Evolutionary conservation across 257 asterid genomes (phyloP).

Genomic region (Forsythia suspensa): DNA sequence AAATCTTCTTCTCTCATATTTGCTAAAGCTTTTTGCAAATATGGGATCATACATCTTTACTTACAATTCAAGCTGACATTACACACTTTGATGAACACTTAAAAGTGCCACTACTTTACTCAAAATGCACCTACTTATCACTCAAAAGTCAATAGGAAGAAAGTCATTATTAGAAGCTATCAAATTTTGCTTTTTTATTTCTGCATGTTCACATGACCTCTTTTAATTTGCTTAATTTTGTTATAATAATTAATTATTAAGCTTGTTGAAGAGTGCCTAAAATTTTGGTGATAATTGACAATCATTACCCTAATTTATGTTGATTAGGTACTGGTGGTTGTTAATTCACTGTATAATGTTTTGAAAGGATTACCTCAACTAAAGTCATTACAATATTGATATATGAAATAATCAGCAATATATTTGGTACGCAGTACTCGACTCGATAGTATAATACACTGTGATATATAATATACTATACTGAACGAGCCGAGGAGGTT

Average conservation of each 20-base stretch:
- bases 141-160: conserved; percentile 19
- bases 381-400: conserved; percentile 24
- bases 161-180: conserved; percentile 19
- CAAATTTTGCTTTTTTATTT: conserved; percentile 9
- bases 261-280: not conserved
- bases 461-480: not conserved
- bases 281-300: not conserved
- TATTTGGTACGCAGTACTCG: not conserved
- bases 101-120: conserved; percentile 31
- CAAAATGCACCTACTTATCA: conserved; percentile 2
- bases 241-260: not conserved
- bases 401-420: not conserved
- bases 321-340: conserved; percentile 36
- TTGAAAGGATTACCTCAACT: conserved; percentile 35
- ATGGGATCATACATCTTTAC: conserved; percentile 69
- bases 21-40: conserved; percentile 58
- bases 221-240: not conserved
- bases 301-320: not conserved
- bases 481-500: not conserved
- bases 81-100: conserved; percentile 7
- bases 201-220: not conserved
- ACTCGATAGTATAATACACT: not conserved
- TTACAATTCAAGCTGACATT: conserved; percentile 13
- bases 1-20: conserved; percentile 50
- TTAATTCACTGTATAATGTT: conserved; percentile 18